These are phyloP conservation scores for Blastosporella zonata DNA, from an alignment of 1,284 basidiomycete species.

Conservation along the genomic window DNA sequence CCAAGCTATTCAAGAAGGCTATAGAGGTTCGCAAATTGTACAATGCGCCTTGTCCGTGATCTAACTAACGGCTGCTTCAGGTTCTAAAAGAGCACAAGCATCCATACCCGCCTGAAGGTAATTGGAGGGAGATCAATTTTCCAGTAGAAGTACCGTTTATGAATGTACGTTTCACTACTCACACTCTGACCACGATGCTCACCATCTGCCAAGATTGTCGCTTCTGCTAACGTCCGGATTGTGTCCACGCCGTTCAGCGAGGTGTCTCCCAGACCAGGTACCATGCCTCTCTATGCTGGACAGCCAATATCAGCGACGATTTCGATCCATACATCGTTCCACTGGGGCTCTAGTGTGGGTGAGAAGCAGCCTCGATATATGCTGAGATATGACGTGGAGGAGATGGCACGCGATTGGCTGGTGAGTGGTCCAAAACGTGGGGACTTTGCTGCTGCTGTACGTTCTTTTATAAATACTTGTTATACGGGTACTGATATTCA, in stretches of 20 bases:
- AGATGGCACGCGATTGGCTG: conserved; percentile 76
- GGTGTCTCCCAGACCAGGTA: conserved; percentile 28
- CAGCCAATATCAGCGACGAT: conserved; percentile 70
- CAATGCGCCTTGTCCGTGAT: neutral
- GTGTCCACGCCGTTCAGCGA: conserved; percentile 35
- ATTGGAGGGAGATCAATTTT: conserved; percentile 71
- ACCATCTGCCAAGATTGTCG: conserved; percentile 52
- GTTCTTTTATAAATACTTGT: neutral
- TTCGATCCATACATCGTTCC: conserved; percentile 65
- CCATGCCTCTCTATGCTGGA: conserved; percentile 65
- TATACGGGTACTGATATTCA: neutral
- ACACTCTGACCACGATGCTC: neutral
- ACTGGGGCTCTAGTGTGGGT: conserved; percentile 59
- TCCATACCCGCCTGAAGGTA: conserved; percentile 32
- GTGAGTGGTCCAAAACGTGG: conserved; percentile 79
- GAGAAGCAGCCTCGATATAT: conserved; percentile 42
- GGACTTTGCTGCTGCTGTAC: conserved; percentile 67
- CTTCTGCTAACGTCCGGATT: conserved; percentile 60
- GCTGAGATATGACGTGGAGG: conserved; percentile 76
- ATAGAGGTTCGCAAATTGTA: conserved; percentile 34
- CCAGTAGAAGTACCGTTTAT: conserved; percentile 82
- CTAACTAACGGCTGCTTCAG: conserved; percentile 27
- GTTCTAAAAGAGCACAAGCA: conserved; percentile 40
- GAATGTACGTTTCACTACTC: conserved; percentile 49
- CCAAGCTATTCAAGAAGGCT: conserved; percentile 35